Evolutionary conservation across 768 basidiomycete species (phyloP).

Genomic region (Cyathus striatus): DNA sequence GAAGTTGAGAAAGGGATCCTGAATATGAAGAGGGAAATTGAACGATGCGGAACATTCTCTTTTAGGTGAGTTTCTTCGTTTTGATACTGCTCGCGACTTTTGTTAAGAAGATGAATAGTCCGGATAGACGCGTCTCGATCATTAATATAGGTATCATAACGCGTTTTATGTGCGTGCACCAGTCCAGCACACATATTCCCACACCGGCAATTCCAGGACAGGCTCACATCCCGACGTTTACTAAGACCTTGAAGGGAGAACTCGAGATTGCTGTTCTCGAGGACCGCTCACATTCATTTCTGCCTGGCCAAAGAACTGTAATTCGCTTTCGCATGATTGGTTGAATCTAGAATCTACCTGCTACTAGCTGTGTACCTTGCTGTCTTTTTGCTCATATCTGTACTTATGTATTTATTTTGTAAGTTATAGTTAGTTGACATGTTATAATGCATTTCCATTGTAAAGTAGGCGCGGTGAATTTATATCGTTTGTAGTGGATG

Average conservation of each 20-base stretch:
- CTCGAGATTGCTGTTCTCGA: conserved; percentile 47
- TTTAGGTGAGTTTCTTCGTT: conserved; percentile 22
- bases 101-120: neutral
- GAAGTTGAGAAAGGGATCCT: conserved; percentile 20
- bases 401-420: too few relatives aligned
- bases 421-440: too few relatives aligned
- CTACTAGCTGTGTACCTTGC: too few relatives aligned
- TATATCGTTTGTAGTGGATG: too few relatives aligned
- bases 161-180: conserved; percentile 2
- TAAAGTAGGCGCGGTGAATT: too few relatives aligned
- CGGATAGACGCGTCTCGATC: neutral
- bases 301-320: conserved; percentile 51
- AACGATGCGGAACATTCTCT: conserved; percentile 25
- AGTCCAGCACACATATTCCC: conserved; percentile 3
- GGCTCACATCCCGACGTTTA: conserved; percentile 9
- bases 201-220: conserved; percentile 6
- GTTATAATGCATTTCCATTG: too few relatives aligned
- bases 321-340: conserved; percentile 50
- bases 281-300: conserved; percentile 46
- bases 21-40: conserved; percentile 26
- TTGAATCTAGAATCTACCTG: conserved; percentile 15
- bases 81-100: conserved; percentile 1
- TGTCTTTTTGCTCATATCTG: too few relatives aligned
- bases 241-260: conserved; percentile 47
- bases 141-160: neutral